Evolutionary conservation across 805 yeast species (phyloP).

Genomic region (Candida wancherniae): DNA sequence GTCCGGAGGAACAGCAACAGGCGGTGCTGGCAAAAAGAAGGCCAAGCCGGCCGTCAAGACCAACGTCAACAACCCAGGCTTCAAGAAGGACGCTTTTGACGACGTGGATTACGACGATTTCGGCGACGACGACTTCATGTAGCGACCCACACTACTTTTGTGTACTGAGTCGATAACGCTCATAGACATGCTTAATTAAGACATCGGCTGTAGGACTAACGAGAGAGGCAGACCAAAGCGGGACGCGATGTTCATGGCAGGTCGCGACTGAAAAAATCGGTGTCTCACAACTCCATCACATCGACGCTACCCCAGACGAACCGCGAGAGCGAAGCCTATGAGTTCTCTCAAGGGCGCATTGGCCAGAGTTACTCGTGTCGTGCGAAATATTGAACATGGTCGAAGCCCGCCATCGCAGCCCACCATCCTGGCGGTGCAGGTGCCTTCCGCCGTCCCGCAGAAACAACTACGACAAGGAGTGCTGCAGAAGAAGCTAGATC

Average conservation of each 20-base stretch:
- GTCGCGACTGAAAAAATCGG: too few species aligned
- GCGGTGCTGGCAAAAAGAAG: conserved; percentile 95
- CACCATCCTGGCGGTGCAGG: neutral
- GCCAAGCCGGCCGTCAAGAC: conserved; percentile 75
- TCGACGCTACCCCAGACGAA: too few species aligned
- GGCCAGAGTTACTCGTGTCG: conserved; percentile 29
- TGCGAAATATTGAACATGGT: conserved; percentile 22
- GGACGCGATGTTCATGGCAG: too few species aligned
- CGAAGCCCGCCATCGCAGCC: conserved; percentile 4
- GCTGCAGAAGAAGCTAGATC: conserved; percentile 10
- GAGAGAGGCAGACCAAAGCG: too few species aligned
- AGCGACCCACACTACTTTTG: conserved; percentile 14
- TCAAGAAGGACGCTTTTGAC: conserved; percentile 63
- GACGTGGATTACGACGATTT: conserved; percentile 58
- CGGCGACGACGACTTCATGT: conserved; percentile 83
- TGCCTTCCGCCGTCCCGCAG: neutral
- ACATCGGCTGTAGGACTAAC: too few species aligned
- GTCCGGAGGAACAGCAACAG: conserved; percentile 80
- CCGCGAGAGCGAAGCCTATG: too few species aligned
- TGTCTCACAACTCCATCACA: too few species aligned
- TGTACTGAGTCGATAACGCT: neutral
- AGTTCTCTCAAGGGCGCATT: conserved; percentile 31
- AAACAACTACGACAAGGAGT: conserved; percentile 2
- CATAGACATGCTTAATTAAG: too few species aligned
- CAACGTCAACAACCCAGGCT: conserved; percentile 39